Evolutionary conservation across 2,329 filamentous ascomycete species (phyloP), one percentile per base, ranked within the genome.

Genomic region (Teratosphaeria viscida): DNA sequence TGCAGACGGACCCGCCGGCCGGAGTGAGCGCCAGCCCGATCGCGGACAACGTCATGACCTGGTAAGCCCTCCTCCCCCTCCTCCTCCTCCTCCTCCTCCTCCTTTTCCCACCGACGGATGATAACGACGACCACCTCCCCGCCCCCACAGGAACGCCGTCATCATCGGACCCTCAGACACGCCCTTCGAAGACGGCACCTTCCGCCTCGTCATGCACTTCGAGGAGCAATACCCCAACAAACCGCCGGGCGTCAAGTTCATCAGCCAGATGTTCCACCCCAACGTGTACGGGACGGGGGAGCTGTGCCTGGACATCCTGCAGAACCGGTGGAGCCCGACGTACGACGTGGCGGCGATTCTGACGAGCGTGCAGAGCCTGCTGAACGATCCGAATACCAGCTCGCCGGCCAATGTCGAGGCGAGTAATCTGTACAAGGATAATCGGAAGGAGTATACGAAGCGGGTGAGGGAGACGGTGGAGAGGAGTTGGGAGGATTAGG

Each of bases 141-240:
- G 49, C 43, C 32, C 47, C 37, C 49, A 55, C 67, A 96, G 92
- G 92, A 99, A 99, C 73, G 92, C 92, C 59, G 92, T 97, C 64
- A 99, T 99, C 63, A 97, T 99, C 68, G 92, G 92, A 10, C 92
- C 92, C 47, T 90, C 90, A 61, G 94, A 99, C 71, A 99, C 94
- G 1, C 92, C 94, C 1, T 99, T 97, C 71, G 94, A 99, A 76
- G 94, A 99, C 75, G 94, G 94, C 63, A 99, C 94, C 26, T 99
- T 99, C 75, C 83, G 92, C 66, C 86, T 99, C 11, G 92, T 97
- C 57, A 97, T 99, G 92, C 91, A 96, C 72, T 99, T 99, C 68
- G 94, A 97, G 73, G 94, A 99, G 75, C 92, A 96, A 71, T 99
- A 99, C 70, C 94, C 94, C 34, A 99, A 97, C 78, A 97, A 97